Evolutionary conservation across 1,139 yeast species (phyloP), one percentile per base, ranked within the genome.

Genomic region (Suhomyces terraborum): DNA sequence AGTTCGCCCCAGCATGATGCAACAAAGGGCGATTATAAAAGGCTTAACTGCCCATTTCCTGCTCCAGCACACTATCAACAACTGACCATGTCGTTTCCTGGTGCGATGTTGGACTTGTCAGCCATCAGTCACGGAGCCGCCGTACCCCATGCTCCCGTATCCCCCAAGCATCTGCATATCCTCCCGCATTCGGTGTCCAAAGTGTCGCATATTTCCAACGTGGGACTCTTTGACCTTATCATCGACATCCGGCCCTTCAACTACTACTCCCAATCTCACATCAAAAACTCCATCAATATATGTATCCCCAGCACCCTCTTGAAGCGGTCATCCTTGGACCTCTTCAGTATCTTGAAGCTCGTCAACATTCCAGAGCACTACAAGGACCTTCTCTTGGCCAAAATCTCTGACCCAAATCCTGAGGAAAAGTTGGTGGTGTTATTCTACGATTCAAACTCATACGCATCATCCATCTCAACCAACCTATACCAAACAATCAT

Each of bases 391-490:
- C 46, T 67, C 4, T 38, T 59, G 36, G 40, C 41, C n/a, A 43
- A 42, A 14, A 42, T 50, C 8, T 13, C 40, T 6, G 22, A 33
- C 7, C 32, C 41, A 8, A 4, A 29, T 6, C 19, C 27, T 16
- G 29, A 17, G 8, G 23, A 31, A 13, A 41, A 43, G 20, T 46
- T 67, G 12, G 55, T 57, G 6, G 57, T 83, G 18, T 59, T 84
- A 9, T 58, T 84, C 21, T 82, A 84, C 52, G 89, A 84, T 49
- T 51, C 61, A 16, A 50, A 54, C 25, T 62, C 73, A 13, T 39
- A 44, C 10, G 49, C 51, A 46, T 39, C 49, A 8, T 55, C 59
- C 21, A 58, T 75, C n/a, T 59, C 73, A 1, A 59, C 64, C 28
- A 66, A 65, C 37, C 49, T 75, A 9, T 64, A 61, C 47, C 79